Conservation (phyloP, 768 basidiomycete genomes). For the Serendipita sp. region DNA sequence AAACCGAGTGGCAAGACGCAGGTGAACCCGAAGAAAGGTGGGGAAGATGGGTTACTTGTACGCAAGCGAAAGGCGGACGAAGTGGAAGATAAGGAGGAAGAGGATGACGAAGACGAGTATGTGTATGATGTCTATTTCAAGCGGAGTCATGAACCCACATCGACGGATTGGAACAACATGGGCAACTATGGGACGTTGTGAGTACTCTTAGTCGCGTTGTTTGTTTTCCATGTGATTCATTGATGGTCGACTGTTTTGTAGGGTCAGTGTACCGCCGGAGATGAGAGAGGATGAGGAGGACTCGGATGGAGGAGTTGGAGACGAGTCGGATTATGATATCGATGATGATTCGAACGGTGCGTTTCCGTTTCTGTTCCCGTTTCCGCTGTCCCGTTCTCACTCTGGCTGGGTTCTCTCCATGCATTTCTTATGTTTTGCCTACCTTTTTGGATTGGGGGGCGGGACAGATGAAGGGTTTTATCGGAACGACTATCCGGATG, state of each 20-base stretch:
- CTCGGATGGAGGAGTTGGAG: slow-evolving; percentile 37
- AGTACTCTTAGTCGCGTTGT: not conserved
- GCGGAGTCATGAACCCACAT: slow-evolving; percentile 37
- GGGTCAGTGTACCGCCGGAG: slow-evolving; percentile 48
- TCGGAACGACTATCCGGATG: slow-evolving; percentile 74
- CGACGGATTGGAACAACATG: slow-evolving; percentile 40
- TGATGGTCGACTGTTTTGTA: slow-evolving; percentile 17
- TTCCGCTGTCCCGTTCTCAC: slow-evolving; percentile 1
- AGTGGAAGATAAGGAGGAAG: slow-evolving; percentile 25
- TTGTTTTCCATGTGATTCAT: slow-evolving; percentile 14
- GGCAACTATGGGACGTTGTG: slow-evolving; percentile 52
- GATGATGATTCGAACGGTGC: slow-evolving; percentile 81
- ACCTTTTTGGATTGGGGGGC: not conserved
- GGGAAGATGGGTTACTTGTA: not conserved
- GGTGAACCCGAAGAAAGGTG: not conserved
- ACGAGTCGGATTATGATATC: slow-evolving; percentile 42
- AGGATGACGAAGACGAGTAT: slow-evolving; percentile 35
- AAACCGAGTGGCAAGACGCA: too few species aligned
- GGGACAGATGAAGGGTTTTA: slow-evolving; percentile 61
- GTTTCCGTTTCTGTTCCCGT: not conserved
- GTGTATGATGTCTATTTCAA: slow-evolving; percentile 72
- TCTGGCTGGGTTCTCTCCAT: not conserved
- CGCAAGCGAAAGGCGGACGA: not conserved
- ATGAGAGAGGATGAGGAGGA: slow-evolving; percentile 27
- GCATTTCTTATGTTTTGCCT: not conserved